Percentiles rank a stretch among this genome's conserved stretches.
These are phyloP conservation scores for Penicillium ucsense DNA, from an alignment of 495 filamentous ascomycete species.

Conservation along the genomic window DNA sequence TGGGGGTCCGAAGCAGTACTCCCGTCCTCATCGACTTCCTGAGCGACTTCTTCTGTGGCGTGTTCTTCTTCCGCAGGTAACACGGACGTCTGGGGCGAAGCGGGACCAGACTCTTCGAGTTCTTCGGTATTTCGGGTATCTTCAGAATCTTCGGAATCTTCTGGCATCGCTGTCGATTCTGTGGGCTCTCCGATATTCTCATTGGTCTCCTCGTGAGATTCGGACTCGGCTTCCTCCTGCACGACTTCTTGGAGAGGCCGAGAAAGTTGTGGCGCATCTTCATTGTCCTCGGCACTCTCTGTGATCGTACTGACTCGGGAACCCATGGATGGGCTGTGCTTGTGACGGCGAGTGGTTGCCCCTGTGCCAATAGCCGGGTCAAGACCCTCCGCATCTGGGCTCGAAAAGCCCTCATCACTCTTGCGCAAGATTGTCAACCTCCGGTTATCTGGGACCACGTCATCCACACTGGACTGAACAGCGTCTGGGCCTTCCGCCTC, in stretches of 20 bases:
- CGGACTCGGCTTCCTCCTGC: conserved; percentile 9
- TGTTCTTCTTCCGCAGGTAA: not conserved
- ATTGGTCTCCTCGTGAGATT: not conserved
- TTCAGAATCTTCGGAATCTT: not conserved
- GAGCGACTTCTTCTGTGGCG: not conserved
- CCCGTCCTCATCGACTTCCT: too few species aligned
- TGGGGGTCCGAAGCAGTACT: too few species aligned
- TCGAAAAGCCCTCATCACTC: conserved; percentile 20
- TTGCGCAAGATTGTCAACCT: conserved; percentile 38
- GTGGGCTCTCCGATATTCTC: not conserved
- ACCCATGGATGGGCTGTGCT: conserved; percentile 65
- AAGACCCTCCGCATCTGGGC: conserved; percentile 14
- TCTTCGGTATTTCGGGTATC: conserved; percentile 1
- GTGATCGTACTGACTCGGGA: conserved; percentile 61
- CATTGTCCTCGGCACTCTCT: conserved; percentile 61
- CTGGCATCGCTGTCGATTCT: not conserved
- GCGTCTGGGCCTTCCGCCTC: conserved; percentile 74
- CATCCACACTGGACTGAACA: conserved; percentile 30
- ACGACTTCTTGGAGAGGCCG: conserved; percentile 9
- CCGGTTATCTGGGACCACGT: conserved; percentile 24
- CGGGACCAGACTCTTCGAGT: not conserved
- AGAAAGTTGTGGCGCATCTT: conserved; percentile 10
- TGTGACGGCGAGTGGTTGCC: conserved; percentile 64
- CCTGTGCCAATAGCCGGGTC: conserved; percentile 41
- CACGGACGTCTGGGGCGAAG: too few species aligned